These are phyloP conservation scores for Sechiopsis laciniata DNA, from an alignment of 306 rosid species.

Conservation along the genomic window DNA sequence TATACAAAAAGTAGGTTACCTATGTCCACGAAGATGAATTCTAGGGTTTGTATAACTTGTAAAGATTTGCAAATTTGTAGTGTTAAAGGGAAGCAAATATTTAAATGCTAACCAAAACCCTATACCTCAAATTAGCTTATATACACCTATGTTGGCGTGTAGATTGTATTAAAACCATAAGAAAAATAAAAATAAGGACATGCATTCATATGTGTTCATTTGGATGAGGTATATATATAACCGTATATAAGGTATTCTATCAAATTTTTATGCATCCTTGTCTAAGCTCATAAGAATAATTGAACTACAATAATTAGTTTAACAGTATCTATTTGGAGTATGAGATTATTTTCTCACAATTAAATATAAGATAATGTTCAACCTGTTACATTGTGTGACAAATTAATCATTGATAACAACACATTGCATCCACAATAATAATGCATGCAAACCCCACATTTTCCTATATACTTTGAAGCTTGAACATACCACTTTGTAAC, in stretches of 20 bases:
- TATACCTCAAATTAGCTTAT: too few relatives aligned
- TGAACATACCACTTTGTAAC: not conserved
- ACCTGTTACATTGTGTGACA: not conserved
- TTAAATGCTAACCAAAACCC: too few relatives aligned
- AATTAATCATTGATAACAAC: not conserved
- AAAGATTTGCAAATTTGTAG: not conserved
- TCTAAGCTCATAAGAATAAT: too few relatives aligned
- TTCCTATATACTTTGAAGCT: not conserved
- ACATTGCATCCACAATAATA: not conserved
- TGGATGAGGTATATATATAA: too few relatives aligned
- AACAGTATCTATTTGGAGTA: too few relatives aligned
- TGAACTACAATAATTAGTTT: too few relatives aligned
- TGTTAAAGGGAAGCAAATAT: not conserved
- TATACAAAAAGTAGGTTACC: not conserved
- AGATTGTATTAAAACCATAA: not conserved
- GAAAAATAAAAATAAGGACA: not conserved
- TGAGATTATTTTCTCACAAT: not conserved
- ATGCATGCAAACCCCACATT: conserved; percentile 3
- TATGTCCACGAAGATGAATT: not conserved
- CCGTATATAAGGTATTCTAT: too few relatives aligned
- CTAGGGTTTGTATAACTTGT: not conserved
- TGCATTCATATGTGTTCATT: not conserved
- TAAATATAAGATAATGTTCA: not conserved
- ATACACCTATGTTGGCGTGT: too few relatives aligned
- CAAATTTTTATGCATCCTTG: too few relatives aligned